Evolutionary conservation across 164 flowering plant species (phyloP).

Genomic region (grape (Vitis vinifera)): DNA sequence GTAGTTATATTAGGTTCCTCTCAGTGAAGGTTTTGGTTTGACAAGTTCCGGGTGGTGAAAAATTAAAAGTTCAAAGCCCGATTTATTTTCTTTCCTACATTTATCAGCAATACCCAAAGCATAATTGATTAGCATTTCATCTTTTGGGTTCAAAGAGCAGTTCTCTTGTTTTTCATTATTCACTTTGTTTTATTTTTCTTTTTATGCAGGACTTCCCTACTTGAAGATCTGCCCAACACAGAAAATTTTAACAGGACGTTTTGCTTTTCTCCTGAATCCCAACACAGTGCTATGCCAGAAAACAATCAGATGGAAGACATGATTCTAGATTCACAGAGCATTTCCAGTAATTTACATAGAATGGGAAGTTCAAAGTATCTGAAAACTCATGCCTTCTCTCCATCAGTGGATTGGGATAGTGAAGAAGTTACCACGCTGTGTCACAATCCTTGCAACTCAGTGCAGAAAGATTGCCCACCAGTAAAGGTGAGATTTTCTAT

Average conservation of each 20-base stretch:
- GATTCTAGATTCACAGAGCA: conserved; percentile 15
- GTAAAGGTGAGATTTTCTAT: conserved; percentile 31
- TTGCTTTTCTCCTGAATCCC: conserved; percentile 17
- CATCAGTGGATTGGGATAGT: conserved; percentile 23
- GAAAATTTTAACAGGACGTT: conserved; percentile 13
- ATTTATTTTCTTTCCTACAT: no score
- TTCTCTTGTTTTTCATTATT: not conserved
- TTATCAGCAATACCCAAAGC: no score
- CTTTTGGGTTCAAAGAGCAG: not conserved
- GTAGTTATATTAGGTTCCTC: no score
- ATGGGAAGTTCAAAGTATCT: conserved; percentile 21
- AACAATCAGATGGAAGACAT: conserved; percentile 17
- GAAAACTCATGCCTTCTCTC: conserved; percentile 29
- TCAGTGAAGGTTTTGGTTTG: no score
- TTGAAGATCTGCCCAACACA: conserved; percentile 21
- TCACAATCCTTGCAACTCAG: conserved; percentile 11
- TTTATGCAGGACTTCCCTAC: conserved; percentile 47
- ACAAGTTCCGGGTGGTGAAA: no score
- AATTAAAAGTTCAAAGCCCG: no score
- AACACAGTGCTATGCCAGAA: conserved; percentile 1
- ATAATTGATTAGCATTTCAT: not conserved
- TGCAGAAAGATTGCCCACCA: conserved; percentile 2
- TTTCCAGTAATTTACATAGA: conserved; percentile 9
- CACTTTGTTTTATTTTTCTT: not conserved
- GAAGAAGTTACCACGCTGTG: conserved; percentile 8